These are phyloP conservation scores for Neonectria coccinea DNA, from an alignment of 2,329 filamentous ascomycete genomes.

Conservation along the genomic window DNA sequence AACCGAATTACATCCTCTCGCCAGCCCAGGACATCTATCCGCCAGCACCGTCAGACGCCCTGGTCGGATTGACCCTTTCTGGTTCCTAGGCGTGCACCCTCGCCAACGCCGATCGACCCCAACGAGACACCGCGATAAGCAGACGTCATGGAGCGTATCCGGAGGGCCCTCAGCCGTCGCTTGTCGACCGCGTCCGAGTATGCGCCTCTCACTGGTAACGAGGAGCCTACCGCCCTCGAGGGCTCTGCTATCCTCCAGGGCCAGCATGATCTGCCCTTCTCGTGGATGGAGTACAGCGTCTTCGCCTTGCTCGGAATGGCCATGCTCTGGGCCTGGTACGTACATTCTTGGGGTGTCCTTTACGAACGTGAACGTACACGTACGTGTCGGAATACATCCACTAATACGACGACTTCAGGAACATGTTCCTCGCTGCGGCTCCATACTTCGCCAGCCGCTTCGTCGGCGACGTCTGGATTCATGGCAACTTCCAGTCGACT, in stretches of 20 bases:
- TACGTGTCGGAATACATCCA: neutral
- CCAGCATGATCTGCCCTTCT: slow-evolving; percentile 70
- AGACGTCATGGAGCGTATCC: slow-evolving; percentile 45
- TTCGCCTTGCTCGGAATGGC: slow-evolving; percentile 88
- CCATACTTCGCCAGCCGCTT: slow-evolving; percentile 94
- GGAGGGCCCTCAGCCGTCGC: slow-evolving; percentile 41
- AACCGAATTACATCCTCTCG: neutral
- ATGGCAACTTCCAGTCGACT: slow-evolving; percentile 87
- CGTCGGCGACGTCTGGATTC: slow-evolving; percentile 74
- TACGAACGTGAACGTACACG: neutral
- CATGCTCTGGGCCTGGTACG: slow-evolving; percentile 98
- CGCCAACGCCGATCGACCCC: neutral
- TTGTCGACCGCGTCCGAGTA: slow-evolving; percentile 47
- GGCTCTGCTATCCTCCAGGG: slow-evolving; percentile 46
- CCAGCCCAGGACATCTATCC: neutral
- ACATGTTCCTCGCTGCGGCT: slow-evolving; percentile 96
- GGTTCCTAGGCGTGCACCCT: neutral
- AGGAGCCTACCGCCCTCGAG: slow-evolving; percentile 45
- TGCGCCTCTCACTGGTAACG: slow-evolving; percentile 47
- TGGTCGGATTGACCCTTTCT: neutral
- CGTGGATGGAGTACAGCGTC: slow-evolving; percentile 86
- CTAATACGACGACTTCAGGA: slow-evolving; percentile 66
- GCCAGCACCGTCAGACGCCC: neutral
- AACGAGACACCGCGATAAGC: slow-evolving; percentile 9
- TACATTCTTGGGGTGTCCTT: neutral